Percentiles rank a stretch among this genome's conserved stretches.
Evolutionary conservation across 345 rosid genomes (phyloP).

Genomic region (Gossypium stocksii): DNA sequence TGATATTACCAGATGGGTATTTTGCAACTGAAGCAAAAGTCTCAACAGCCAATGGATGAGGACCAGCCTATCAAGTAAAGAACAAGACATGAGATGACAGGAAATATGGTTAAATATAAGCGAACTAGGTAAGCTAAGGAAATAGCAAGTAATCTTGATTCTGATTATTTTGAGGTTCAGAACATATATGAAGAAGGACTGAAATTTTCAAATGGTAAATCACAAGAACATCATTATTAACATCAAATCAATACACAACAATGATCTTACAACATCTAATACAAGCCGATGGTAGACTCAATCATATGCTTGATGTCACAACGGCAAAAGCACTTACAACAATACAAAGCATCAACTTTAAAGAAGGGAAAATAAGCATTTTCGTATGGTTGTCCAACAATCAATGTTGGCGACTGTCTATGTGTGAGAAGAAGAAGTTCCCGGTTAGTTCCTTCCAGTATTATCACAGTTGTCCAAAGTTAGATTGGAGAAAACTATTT

Average conservation of each 20-base stretch:
- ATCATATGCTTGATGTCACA: conserved; percentile 5
- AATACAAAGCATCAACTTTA: neutral
- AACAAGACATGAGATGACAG: conserved; percentile 15
- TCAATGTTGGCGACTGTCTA: neutral
- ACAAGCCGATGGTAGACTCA: conserved; percentile 6
- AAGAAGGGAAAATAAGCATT: neutral
- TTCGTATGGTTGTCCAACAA: neutral
- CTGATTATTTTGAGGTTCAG: conserved; percentile 5
- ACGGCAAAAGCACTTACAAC: neutral
- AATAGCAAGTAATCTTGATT: neutral
- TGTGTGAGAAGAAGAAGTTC: neutral
- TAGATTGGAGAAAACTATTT: neutral
- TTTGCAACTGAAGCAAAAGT: conserved; percentile 77
- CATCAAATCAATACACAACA: neutral
- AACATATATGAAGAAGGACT: neutral
- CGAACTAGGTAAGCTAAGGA: neutral
- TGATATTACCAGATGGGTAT: conserved; percentile 75
- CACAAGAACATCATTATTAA: neutral
- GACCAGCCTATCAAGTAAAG: conserved; percentile 64
- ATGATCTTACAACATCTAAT: neutral
- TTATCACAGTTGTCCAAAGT: neutral
- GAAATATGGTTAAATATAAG: conserved; percentile 1
- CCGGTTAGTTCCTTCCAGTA: neutral
- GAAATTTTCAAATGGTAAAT: neutral
- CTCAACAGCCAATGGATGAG: conserved; percentile 86